Conservation (phyloP, 2,329 filamentous ascomycete genomes). For the Colletotrichum brevisporum region DNA sequence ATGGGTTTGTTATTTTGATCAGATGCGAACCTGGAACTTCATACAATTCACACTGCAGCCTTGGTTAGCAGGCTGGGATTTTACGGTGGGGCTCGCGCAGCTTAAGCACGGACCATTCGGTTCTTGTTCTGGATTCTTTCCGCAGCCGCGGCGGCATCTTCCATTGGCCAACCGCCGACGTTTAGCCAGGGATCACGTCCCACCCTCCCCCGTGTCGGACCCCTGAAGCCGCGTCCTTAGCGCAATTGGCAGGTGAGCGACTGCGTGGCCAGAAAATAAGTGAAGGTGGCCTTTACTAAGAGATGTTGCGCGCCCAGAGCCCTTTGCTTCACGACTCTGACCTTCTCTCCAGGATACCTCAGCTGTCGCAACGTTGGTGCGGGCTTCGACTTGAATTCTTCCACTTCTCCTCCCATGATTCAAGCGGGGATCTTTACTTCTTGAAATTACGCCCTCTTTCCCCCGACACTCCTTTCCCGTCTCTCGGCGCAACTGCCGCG, state of each 20-base stretch:
- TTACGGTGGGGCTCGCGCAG: conserved; percentile 33
- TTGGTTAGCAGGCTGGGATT: conserved; percentile 39
- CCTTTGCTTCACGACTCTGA: neutral
- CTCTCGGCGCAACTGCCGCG: conserved; percentile 30
- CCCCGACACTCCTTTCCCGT: conserved; percentile 40
- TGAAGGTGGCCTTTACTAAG: conserved; percentile 54
- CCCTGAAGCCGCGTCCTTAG: conserved; percentile 37
- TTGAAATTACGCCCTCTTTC: conserved; percentile 26
- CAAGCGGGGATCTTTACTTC: conserved; percentile 36
- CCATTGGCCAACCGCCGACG: conserved; percentile 34
- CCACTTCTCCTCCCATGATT: conserved; percentile 33
- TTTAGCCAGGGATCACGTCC: conserved; percentile 25
- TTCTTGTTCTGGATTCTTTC: conserved; percentile 17
- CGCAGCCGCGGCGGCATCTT: conserved; percentile 19
- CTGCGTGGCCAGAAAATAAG: conserved; percentile 44
- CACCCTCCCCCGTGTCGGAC: conserved; percentile 31
- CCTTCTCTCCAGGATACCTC: conserved; percentile 1
- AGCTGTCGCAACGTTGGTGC: conserved; percentile 19
- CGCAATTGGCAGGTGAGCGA: conserved; percentile 30
- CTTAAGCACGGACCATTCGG: conserved; percentile 33
- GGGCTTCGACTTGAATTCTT: conserved; percentile 10
- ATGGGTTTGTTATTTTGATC: neutral
- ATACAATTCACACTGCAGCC: neutral
- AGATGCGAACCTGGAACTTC: neutral
- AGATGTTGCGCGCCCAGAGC: conserved; percentile 30